These are phyloP conservation scores for Boletus insuetus DNA, from an alignment of 768 basidiomycete genomes.

Conservation along the genomic window DNA sequence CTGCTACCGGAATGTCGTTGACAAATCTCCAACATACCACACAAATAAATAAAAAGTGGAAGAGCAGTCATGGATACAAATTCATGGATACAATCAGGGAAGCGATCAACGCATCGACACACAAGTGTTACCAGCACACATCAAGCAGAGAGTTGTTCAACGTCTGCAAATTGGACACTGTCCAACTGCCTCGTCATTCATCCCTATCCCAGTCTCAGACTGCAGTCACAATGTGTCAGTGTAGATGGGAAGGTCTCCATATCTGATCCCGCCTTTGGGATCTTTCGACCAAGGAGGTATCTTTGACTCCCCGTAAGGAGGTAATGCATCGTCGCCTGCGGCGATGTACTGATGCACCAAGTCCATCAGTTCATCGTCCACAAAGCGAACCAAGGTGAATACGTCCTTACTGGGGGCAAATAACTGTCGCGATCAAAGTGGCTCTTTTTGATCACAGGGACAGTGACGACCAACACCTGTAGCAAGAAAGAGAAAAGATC, in stretches of 20 bases:
- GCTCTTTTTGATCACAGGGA: conserved; percentile 32
- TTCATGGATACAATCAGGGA: background rate
- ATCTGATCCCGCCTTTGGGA: conserved; percentile 28
- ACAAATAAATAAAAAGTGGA: background rate
- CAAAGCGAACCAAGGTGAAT: background rate
- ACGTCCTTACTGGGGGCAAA: conserved; percentile 41
- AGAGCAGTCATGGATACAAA: background rate
- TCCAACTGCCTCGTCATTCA: background rate
- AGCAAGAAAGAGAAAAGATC: background rate
- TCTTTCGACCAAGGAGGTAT: conserved; percentile 27
- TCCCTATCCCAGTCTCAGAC: conserved; percentile 1
- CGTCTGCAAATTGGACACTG: conserved; percentile 1
- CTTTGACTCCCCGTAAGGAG: conserved; percentile 31
- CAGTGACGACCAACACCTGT: conserved; percentile 39
- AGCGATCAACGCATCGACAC: conserved; percentile 19
- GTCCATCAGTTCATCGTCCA: background rate
- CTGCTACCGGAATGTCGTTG: background rate
- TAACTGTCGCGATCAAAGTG: conserved; percentile 41
- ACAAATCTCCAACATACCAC: background rate
- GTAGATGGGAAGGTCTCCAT: conserved; percentile 43
- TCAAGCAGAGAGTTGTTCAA: background rate
- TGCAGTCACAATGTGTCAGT: conserved; percentile 26
- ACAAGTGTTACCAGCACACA: conserved; percentile 10
- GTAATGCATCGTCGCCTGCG: conserved; percentile 33
- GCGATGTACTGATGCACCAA: conserved; percentile 37